Evolutionary conservation across 73 alveolate species (phyloP).

Genomic region (Paramecium octaurelia): DNA sequence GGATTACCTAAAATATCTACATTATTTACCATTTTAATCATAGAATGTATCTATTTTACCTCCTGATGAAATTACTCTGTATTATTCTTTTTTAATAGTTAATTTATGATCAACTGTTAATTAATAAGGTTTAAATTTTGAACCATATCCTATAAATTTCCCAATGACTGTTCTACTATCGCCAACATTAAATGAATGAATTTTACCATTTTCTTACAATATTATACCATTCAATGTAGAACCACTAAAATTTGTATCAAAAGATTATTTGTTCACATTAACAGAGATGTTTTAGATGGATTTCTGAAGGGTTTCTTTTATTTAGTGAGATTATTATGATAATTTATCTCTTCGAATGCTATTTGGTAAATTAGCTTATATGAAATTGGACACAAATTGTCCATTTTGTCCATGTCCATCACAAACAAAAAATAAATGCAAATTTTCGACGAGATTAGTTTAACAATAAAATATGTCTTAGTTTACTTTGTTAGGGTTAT

Average conservation of each 20-base stretch:
- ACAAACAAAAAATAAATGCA: slow-evolving; percentile 52
- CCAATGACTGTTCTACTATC: slow-evolving; percentile 62
- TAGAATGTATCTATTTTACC: slow-evolving; percentile 88
- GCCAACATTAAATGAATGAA: slow-evolving; percentile 52
- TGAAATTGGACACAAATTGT: slow-evolving; percentile 32
- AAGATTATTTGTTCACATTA: not conserved
- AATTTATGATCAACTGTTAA: slow-evolving; percentile 93
- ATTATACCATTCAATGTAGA: slow-evolving; percentile 49
- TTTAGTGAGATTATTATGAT: not conserved
- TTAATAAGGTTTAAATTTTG: not conserved
- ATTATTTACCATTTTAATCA: slow-evolving; percentile 62
- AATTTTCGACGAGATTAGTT: not conserved
- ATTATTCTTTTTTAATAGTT: slow-evolving; percentile 73
- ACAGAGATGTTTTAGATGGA: not conserved
- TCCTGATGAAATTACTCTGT: slow-evolving; percentile 76
- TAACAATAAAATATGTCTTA: not conserved
- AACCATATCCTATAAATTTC: slow-evolving; percentile 5
- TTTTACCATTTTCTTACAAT: not conserved
- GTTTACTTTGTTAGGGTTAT: not conserved
- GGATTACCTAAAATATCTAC: slow-evolving; percentile 36
- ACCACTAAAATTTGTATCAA: slow-evolving; percentile 61
- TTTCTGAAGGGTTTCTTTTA: not conserved
- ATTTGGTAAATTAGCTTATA: not conserved
- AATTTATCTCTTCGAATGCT: not conserved
- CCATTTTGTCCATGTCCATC: slow-evolving; percentile 69